phyloP scores from a whole-genome alignment of 2,329 filamentous ascomycete genomes.

The Curvularia spicifera region DNA sequence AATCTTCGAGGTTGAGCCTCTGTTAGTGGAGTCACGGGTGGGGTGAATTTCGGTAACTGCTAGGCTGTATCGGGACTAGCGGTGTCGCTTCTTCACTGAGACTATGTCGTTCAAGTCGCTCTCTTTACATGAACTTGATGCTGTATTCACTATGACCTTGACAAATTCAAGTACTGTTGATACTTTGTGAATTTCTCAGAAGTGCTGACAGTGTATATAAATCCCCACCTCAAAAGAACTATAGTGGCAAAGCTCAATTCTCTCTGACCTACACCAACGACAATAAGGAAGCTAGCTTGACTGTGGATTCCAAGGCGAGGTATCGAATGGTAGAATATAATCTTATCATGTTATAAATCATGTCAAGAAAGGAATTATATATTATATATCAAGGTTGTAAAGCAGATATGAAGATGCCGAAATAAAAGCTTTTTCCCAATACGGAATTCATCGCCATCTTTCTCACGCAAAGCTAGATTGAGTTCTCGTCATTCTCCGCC shows the following conservation, averaged over 20 bases:
- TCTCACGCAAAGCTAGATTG: neutral
- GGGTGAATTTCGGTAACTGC: slow-evolving; percentile 25
- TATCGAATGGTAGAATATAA: neutral
- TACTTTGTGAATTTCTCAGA: neutral
- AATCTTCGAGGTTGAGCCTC: slow-evolving; percentile 29
- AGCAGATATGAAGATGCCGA: neutral
- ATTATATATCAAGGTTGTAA: neutral
- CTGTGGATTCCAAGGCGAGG: neutral
- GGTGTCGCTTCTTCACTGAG: slow-evolving; percentile 10
- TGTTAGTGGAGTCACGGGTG: slow-evolving; percentile 37
- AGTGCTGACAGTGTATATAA: slow-evolving; percentile 1
- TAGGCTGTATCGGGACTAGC: slow-evolving; percentile 17
- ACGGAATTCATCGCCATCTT: neutral
- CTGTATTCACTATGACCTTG: neutral
- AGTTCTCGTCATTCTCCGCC: neutral
- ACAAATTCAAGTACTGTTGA: too few relatives aligned
- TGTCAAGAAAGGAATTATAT: neutral
- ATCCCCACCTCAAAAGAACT: neutral
- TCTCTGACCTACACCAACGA: neutral
- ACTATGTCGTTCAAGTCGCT: too few relatives aligned
- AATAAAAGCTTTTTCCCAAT: neutral
- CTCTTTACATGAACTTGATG: neutral
- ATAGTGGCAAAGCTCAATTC: neutral
- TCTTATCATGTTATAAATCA: neutral
- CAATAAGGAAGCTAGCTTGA: neutral